Evolutionary conservation across 345 rosid species (phyloP).

Genomic region (Turnera subulata): DNA sequence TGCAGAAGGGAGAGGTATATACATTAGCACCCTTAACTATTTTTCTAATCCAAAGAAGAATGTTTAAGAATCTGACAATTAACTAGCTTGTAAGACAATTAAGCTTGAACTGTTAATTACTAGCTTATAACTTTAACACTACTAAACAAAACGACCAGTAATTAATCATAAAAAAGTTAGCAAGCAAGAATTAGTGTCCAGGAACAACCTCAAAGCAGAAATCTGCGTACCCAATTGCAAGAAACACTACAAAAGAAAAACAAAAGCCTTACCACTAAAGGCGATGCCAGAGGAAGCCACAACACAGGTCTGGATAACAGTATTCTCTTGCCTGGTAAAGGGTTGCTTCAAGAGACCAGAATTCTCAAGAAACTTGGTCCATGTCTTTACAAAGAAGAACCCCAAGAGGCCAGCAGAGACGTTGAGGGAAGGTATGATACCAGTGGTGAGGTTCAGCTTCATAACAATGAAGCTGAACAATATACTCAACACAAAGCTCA

Average conservation of each 20-base stretch:
- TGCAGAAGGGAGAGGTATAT: too few species aligned
- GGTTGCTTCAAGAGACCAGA: background rate
- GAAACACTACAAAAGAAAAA: background rate
- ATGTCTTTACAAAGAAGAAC: background rate
- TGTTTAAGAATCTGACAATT: too few species aligned
- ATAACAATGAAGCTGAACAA: background rate
- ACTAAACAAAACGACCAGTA: too few species aligned
- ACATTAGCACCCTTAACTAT: too few species aligned
- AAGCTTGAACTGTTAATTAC: too few species aligned
- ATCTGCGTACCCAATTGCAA: too few species aligned
- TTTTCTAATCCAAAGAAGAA: too few species aligned
- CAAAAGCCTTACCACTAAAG: background rate
- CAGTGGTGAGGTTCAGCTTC: background rate
- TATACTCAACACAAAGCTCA: background rate
- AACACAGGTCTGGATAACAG: background rate
- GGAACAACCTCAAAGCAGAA: too few species aligned
- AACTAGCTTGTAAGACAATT: too few species aligned
- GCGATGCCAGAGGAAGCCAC: background rate
- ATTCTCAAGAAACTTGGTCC: background rate
- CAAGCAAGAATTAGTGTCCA: too few species aligned
- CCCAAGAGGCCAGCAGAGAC: slow-evolving; percentile 2
- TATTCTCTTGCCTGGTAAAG: background rate
- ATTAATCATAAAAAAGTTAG: too few species aligned
- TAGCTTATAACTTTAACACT: too few species aligned
- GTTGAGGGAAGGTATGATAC: slow-evolving; percentile 2